A percentile compares a stretch with the other conserved stretches of the same genome.
Conservation (phyloP, 2,329 filamentous ascomycete species). For the Rhynchosporium secalis region DNA sequence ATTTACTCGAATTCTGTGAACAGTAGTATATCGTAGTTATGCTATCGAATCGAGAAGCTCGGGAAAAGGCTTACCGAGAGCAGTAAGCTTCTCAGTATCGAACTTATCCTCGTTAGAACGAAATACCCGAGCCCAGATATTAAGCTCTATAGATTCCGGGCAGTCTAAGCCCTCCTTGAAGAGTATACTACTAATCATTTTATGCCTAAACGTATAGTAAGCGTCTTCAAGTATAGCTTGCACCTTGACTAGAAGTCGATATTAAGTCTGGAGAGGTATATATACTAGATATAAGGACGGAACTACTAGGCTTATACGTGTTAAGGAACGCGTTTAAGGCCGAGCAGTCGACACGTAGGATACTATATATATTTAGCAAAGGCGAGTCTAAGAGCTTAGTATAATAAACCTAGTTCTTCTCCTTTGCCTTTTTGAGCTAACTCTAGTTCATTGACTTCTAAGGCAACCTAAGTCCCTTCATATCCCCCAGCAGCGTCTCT, state of each 20-base stretch:
- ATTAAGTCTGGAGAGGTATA: background rate
- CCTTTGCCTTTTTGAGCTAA: background rate
- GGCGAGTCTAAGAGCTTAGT: background rate
- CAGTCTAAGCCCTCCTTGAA: background rate
- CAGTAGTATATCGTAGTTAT: background rate
- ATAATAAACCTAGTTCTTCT: background rate
- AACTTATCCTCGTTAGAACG: slow-evolving; percentile 6
- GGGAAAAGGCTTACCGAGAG: background rate
- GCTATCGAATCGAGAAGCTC: background rate
- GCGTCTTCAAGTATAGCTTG: background rate
- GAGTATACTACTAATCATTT: background rate
- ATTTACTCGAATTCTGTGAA: background rate
- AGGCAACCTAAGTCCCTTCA: background rate
- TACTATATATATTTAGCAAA: background rate
- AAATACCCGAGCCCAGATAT: background rate
- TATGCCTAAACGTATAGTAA: slow-evolving; percentile 1
- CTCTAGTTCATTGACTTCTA: background rate
- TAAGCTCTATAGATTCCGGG: slow-evolving; percentile 3
- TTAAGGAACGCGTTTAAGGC: background rate
- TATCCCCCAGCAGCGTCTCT: slow-evolving; percentile 1
- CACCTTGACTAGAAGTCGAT: background rate
- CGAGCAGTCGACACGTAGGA: background rate
- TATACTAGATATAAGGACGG: background rate
- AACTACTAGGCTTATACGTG: background rate
- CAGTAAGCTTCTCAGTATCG: background rate